These are phyloP conservation scores for Willaertia magna DNA, from an alignment of 208 protist species.

Conservation along the genomic window DNA sequence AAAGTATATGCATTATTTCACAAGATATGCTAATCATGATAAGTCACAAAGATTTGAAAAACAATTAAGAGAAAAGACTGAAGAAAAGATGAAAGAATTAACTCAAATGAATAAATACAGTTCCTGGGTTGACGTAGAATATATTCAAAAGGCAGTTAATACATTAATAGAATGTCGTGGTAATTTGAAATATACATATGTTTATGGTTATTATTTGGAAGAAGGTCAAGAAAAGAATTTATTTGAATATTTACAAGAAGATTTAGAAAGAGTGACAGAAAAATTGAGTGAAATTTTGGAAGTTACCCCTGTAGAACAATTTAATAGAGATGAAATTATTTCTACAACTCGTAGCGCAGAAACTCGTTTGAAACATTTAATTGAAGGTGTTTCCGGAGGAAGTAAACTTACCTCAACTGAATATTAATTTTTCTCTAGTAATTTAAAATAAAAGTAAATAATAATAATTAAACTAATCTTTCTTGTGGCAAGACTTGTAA, in stretches of 20 bases:
- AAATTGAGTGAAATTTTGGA: background rate
- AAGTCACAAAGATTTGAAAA: conserved; percentile 27
- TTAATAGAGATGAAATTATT: conserved; percentile 6
- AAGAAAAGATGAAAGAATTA: conserved; percentile 20
- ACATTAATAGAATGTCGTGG: conserved; percentile 17
- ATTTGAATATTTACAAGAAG: conserved; percentile 30
- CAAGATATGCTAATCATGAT: conserved; percentile 25
- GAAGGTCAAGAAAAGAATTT: conserved; percentile 28
- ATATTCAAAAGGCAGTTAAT: conserved; percentile 24
- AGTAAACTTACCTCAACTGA: background rate
- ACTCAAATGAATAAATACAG: conserved; percentile 1
- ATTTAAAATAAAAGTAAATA: too few species aligned
- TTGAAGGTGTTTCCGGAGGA: background rate
- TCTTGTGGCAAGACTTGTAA: too few species aligned
- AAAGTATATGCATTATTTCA: conserved; percentile 34
- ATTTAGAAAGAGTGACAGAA: conserved; percentile 13
- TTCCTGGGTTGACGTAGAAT: conserved; percentile 18
- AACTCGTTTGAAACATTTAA: background rate
- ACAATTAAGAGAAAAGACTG: conserved; percentile 1
- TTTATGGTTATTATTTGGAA: conserved; percentile 30
- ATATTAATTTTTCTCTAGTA: too few species aligned
- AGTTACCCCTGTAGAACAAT: background rate
- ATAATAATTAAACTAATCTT: too few species aligned
- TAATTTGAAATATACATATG: conserved; percentile 34
- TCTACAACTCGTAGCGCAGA: background rate